Evolutionary conservation across 208 protist species (phyloP).

Genomic region (Strigomonas culicis): DNA sequence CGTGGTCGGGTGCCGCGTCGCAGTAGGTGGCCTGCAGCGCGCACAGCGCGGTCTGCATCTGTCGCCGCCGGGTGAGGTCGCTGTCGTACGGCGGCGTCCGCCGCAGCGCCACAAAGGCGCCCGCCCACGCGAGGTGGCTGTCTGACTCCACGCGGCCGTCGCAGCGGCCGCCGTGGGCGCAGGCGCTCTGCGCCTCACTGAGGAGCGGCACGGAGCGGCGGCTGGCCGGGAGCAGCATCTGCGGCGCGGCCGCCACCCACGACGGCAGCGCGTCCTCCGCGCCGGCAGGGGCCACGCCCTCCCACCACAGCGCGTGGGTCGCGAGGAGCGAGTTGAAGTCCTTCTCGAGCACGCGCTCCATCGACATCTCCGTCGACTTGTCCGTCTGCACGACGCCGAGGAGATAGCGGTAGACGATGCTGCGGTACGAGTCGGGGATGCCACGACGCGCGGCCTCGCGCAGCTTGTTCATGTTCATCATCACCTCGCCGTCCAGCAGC

Average conservation of each 20-base stretch:
- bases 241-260: neutral
- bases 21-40: slow-evolving; percentile 60
- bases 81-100: slow-evolving; percentile 23
- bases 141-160: slow-evolving; percentile 2
- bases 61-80: slow-evolving; percentile 24
- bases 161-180: slow-evolving; percentile 8
- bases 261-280: slow-evolving; percentile 8
- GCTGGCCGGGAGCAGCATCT: slow-evolving; percentile 3
- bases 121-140: slow-evolving; percentile 24
- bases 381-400: slow-evolving; percentile 70
- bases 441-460: slow-evolving; percentile 74
- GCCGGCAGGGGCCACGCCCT: slow-evolving; percentile 18
- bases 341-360: slow-evolving; percentile 79
- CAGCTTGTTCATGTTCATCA: slow-evolving; percentile 59
- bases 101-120: slow-evolving; percentile 19
- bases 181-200: slow-evolving; percentile 2
- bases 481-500: slow-evolving; percentile 75
- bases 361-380: slow-evolving; percentile 82
- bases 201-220: slow-evolving; percentile 11
- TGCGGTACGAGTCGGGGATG: slow-evolving; percentile 57
- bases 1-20: slow-evolving; percentile 46
- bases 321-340: slow-evolving; percentile 56
- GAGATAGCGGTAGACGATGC: slow-evolving; percentile 81
- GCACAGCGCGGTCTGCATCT: slow-evolving; percentile 40
- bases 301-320: slow-evolving; percentile 38